A percentile compares a stretch with the other conserved stretches of the same genome.
Evolutionary conservation across 2,329 filamentous ascomycete genomes (phyloP).

Genomic region (Aureobasidium leucospermi): DNA sequence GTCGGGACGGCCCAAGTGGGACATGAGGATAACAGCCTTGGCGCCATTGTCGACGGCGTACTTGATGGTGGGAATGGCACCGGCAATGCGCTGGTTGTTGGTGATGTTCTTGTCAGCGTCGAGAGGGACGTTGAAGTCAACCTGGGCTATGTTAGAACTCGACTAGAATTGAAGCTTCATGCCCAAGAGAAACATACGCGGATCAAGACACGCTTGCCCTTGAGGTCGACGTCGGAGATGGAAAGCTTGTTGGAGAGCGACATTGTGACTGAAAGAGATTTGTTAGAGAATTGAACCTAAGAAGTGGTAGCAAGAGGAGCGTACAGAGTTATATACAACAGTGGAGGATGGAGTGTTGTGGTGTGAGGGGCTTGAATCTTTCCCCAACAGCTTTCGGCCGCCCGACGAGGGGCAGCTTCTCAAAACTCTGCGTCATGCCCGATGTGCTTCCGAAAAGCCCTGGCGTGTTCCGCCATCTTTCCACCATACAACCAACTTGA

Average conservation of each 20-base stretch:
- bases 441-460: conserved; percentile 2
- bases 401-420: conserved; percentile 7
- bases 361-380: conserved; percentile 12
- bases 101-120: conserved; percentile 81
- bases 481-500: neutral
- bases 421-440: conserved; percentile 9
- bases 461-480: neutral
- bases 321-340: conserved; percentile 6
- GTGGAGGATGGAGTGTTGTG: conserved; percentile 1
- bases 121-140: conserved; percentile 99
- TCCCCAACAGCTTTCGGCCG: conserved; percentile 10
- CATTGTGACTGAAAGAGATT: conserved; percentile 51
- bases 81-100: conserved; percentile 97
- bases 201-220: conserved; percentile 97
- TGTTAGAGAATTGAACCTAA: neutral
- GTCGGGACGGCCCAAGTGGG: conserved; percentile 92
- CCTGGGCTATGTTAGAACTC: conserved; percentile 45
- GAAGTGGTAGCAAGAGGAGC: neutral
- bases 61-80: conserved; percentile 52
- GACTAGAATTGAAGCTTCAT: conserved; percentile 10
- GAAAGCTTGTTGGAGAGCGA: conserved; percentile 98
- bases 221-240: conserved; percentile 92
- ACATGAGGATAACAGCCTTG: conserved; percentile 86
- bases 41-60: conserved; percentile 34
- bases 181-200: conserved; percentile 56